phyloP scores from a whole-genome alignment of 495 filamentous ascomycete genomes.

The Clavariopsis aquatica region DNA sequence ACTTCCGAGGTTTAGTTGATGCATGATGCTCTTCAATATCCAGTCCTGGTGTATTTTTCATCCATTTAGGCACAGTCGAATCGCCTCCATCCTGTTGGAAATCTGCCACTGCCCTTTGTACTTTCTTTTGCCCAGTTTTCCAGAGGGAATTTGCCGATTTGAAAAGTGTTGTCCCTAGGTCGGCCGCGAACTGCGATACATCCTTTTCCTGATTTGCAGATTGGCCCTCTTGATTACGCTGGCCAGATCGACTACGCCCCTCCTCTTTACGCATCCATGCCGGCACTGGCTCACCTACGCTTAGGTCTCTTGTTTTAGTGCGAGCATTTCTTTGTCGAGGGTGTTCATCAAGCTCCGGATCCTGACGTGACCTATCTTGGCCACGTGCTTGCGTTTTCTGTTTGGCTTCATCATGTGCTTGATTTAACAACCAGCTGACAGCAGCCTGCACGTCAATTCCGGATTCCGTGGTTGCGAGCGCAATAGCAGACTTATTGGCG shows the following conservation, averaged over 20 bases:
- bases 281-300: slow-evolving; percentile 41
- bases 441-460: slow-evolving; percentile 84
- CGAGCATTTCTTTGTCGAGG: slow-evolving; percentile 40
- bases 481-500: slow-evolving; percentile 72
- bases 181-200: slow-evolving; percentile 75
- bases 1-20: slow-evolving; percentile 18
- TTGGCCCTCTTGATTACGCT: slow-evolving; percentile 53
- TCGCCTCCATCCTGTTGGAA: slow-evolving; percentile 76
- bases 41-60: slow-evolving; percentile 63
- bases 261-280: slow-evolving; percentile 52
- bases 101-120: slow-evolving; percentile 92
- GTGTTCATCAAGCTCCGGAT: slow-evolving; percentile 41
- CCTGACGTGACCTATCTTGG: slow-evolving; percentile 24
- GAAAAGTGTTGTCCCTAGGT: slow-evolving; percentile 77
- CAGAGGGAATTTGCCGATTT: slow-evolving; percentile 94
- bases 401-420: slow-evolving; percentile 74
- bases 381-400: slow-evolving; percentile 56
- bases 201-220: slow-evolving; percentile 71
- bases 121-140: slow-evolving; percentile 90
- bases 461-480: slow-evolving; percentile 73
- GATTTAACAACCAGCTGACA: slow-evolving; percentile 84
- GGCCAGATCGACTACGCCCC: slow-evolving; percentile 41
- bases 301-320: slow-evolving; percentile 44
- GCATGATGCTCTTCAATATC: slow-evolving; percentile 15
- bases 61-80: slow-evolving; percentile 88